A percentile compares a stretch with the other conserved stretches of the same genome.
Conservation (phyloP, 108 stramenopile genomes). For the Conticribra weissflogii region DNA sequence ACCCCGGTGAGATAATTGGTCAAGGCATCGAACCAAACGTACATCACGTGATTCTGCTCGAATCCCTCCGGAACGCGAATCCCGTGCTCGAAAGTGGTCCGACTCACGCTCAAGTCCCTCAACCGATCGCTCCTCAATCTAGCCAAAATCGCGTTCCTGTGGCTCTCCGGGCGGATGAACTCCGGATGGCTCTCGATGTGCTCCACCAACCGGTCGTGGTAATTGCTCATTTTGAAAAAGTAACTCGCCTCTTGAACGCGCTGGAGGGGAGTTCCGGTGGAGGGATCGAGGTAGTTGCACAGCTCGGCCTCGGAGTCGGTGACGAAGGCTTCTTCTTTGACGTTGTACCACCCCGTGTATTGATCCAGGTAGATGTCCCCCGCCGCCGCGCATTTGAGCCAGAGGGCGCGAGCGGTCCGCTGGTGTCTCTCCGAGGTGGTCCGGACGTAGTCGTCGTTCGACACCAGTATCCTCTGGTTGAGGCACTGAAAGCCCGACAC, state of each 20-base stretch:
- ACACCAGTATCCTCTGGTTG: constrained; percentile 89
- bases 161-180: constrained; percentile 92
- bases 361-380: constrained; percentile 94
- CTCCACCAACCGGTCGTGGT: constrained; percentile 82
- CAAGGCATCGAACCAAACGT: constrained; percentile 99
- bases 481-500: constrained; percentile 90
- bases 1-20: constrained; percentile 96
- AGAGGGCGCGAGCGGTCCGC: constrained; percentile 82
- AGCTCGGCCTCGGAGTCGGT: constrained; percentile 92
- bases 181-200: constrained; percentile 88
- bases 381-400: constrained; percentile 83
- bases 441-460: constrained; percentile 96
- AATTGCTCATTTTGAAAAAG: constrained; percentile 97
- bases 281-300: constrained; percentile 88
- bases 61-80: constrained; percentile 95
- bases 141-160: constrained; percentile 82
- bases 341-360: constrained; percentile 97
- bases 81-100: constrained; percentile 97
- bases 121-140: constrained; percentile 83
- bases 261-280: constrained; percentile 89
- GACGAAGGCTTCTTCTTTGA: constrained; percentile 97
- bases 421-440: constrained; percentile 95
- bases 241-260: constrained; percentile 96
- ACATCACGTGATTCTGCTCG: constrained; percentile 94
- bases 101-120: constrained; percentile 92